Evolutionary conservation across 495 filamentous ascomycete genomes (phyloP), one percentile per base, ranked within the genome.

Genomic region (Penicillium pulvis): DNA sequence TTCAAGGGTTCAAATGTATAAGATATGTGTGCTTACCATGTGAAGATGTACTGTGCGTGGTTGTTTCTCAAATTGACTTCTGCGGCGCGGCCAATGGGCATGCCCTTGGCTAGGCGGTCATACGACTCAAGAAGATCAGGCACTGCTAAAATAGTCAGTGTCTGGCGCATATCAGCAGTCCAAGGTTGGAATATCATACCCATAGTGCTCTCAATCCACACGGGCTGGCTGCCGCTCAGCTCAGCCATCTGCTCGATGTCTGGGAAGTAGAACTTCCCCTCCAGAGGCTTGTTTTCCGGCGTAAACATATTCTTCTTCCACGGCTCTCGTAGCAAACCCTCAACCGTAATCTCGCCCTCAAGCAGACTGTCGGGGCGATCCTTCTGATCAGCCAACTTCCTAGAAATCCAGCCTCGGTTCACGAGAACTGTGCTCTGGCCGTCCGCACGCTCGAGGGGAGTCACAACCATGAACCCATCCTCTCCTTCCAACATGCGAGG

Each of bases 291-390:
- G 64, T 98, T 98, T 0, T 87, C 86, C 0, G 94, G 94, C 56
- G 94, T 98, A 67, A 98, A 98, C 82, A 92, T 87, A 67, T 98
- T 98, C 83, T 91, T 95, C 81, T 92, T 90, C 87, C 90, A 95
- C 30, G 95, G 93, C 77, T 92, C 85, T 53, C 94, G 75, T 67
- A 98, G 71, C 68, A 98, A 68, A 4, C 94, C 94, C 69, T 95
- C 85, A 2, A 98, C 85, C 7, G 79, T 82, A 3, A 98, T 87
- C 64, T 85, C 82, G 0, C 83, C 90, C 33, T 67, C 66, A 2
- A 86, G 85, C 52, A 97, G 56, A 4, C 83, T 82, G 28, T 83
- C 79, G 0, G 65, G 63, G 24, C 92, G 73, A 51, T 79, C 79
- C 63, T 76, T 72, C 73, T 94, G 88, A 43, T 83, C 71, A 61